Percentiles rank a stretch among this genome's conserved stretches.
Conservation (phyloP, 768 basidiomycete genomes). For the Collybia nuda region DNA sequence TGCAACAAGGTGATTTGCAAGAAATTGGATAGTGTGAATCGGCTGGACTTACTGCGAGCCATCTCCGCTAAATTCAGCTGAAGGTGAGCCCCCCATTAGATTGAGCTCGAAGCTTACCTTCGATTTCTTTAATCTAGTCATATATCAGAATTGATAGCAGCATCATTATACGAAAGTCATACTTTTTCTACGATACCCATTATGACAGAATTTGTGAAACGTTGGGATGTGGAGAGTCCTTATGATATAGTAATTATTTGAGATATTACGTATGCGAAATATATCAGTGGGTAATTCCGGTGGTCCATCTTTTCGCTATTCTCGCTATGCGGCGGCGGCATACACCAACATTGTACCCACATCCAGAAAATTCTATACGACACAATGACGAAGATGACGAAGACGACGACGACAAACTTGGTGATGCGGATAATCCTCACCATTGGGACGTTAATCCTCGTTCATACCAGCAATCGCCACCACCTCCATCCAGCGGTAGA, state of each 20-base stretch:
- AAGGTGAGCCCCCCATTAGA: neutral
- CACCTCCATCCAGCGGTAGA: constrained; percentile 25
- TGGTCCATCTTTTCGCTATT: constrained; percentile 12
- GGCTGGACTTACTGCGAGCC: constrained; percentile 76
- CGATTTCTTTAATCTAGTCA: constrained; percentile 87
- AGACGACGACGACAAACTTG: constrained; percentile 48
- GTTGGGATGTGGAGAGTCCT: neutral
- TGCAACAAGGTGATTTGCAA: constrained; percentile 24
- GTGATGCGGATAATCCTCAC: constrained; percentile 37
- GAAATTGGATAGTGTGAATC: neutral
- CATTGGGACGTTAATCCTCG: constrained; percentile 34
- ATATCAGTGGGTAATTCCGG: constrained; percentile 3
- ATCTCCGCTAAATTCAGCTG: constrained; percentile 74
- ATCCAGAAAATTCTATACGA: constrained; percentile 39
- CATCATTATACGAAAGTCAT: neutral
- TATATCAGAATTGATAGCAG: constrained; percentile 1
- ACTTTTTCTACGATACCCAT: constrained; percentile 98
- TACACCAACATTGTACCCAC: constrained; percentile 68
- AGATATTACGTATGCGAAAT: neutral
- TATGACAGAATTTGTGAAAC: constrained; percentile 16
- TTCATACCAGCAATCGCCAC: constrained; percentile 31
- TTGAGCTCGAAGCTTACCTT: constrained; percentile 56
- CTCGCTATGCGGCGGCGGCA: constrained; percentile 48
- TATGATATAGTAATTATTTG: constrained; percentile 11
- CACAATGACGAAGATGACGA: constrained; percentile 49